These are phyloP conservation scores for Suillus placidus DNA, from an alignment of 768 basidiomycete genomes.

Conservation along the genomic window DNA sequence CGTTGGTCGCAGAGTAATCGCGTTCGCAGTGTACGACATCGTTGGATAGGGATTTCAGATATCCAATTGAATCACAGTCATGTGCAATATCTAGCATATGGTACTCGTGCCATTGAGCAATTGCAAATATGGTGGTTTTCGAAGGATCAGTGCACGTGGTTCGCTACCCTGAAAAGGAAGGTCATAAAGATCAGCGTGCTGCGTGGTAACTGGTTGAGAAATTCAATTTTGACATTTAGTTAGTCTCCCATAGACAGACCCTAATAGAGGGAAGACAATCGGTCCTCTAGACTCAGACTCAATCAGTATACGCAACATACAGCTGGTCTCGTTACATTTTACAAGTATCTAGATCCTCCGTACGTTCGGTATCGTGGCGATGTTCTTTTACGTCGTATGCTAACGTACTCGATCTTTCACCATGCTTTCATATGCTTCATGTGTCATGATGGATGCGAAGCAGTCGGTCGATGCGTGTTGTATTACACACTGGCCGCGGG, in stretches of 20 bases:
- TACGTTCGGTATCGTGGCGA: neutral
- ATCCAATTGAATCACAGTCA: neutral
- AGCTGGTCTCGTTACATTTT: neutral
- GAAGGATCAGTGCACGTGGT: too few relatives aligned
- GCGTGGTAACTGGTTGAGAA: neutral
- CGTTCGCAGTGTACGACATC: neutral
- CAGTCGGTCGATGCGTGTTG: neutral
- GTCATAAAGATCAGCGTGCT: neutral
- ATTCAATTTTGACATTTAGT: neutral
- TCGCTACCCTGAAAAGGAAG: neutral
- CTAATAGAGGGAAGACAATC: neutral
- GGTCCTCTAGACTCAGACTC: neutral
- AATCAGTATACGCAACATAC: neutral
- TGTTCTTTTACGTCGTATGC: neutral
- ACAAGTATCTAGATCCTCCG: neutral
- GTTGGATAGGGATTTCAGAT: neutral
- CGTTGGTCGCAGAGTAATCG: neutral
- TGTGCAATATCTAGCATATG: neutral
- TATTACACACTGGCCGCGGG: neutral
- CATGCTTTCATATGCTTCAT: conserved; percentile 3
- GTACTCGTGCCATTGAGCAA: neutral
- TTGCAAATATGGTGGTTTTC: neutral
- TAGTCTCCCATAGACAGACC: neutral
- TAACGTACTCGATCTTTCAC: neutral
- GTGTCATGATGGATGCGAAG: neutral